Percentiles rank a stretch among this genome's conserved stretches.
Conservation (phyloP, 179 eudicot species). For the Actinidia chinensis region DNA sequence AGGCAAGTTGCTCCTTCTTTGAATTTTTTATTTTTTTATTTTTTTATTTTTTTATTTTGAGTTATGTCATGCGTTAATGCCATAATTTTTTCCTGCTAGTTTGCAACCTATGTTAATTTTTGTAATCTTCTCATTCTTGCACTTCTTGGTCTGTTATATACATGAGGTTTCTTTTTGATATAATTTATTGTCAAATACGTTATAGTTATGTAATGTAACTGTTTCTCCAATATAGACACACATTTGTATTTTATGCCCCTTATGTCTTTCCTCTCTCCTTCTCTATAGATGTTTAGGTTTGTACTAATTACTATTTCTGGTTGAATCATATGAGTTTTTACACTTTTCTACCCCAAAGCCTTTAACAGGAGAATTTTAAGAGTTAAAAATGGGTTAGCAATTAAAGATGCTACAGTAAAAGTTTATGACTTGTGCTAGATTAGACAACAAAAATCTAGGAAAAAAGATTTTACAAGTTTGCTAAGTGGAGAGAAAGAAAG, state of each 20-base stretch:
- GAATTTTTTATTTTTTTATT: background rate
- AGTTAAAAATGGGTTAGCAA: too few species aligned
- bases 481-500: too few species aligned
- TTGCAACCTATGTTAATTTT: background rate
- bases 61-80: background rate
- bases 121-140: background rate
- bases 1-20: slow-evolving; percentile 48
- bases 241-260: background rate
- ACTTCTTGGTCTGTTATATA: background rate
- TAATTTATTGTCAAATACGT: background rate
- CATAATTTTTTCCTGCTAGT: background rate
- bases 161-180: background rate
- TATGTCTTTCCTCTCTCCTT: background rate
- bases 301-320: background rate
- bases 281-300: background rate
- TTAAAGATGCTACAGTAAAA: too few species aligned
- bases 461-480: too few species aligned
- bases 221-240: background rate
- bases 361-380: background rate
- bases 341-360: too few species aligned
- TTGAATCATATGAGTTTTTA: too few species aligned
- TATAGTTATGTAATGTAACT: background rate
- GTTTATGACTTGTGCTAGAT: too few species aligned
- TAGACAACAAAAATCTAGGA: too few species aligned
- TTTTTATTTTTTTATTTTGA: background rate